phyloP scores from a whole-genome alignment of 2,329 filamentous ascomycete species.

The Sphaerulina musiva region DNA sequence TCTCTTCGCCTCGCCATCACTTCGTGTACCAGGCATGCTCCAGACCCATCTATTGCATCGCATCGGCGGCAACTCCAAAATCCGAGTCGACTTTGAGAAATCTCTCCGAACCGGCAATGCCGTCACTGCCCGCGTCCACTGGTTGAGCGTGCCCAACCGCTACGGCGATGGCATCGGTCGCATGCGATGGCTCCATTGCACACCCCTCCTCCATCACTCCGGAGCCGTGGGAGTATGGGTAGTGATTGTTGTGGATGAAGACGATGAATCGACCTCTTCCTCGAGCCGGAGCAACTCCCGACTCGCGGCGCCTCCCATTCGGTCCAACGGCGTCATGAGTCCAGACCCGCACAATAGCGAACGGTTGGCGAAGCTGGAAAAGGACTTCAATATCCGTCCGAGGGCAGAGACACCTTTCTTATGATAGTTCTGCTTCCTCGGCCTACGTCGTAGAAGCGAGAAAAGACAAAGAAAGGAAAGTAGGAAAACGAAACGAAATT shows the following conservation, averaged over 20 bases:
- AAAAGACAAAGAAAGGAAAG: too few species aligned
- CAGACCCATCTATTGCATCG: constrained; percentile 44
- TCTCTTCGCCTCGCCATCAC: constrained; percentile 44
- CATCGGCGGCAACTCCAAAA: constrained; percentile 45
- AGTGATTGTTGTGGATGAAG: constrained; percentile 54
- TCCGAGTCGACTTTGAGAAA: constrained; percentile 47
- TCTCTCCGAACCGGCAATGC: constrained; percentile 61
- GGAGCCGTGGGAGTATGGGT: constrained; percentile 70
- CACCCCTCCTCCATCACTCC: constrained; percentile 61
- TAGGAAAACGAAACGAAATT: too few species aligned
- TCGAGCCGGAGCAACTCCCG: not conserved
- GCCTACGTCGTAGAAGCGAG: too few species aligned
- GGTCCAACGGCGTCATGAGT: not conserved
- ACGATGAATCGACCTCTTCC: not conserved
- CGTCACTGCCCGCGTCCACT: constrained; percentile 67
- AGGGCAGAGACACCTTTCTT: too few species aligned
- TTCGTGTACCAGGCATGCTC: constrained; percentile 44
- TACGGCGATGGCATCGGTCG: constrained; percentile 48
- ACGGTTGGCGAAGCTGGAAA: too few species aligned
- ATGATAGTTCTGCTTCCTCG: too few species aligned
- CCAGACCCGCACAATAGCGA: not conserved
- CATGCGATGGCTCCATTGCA: constrained; percentile 71
- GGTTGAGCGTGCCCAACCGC: constrained; percentile 47
- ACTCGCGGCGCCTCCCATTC: too few species aligned
- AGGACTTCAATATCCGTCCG: too few species aligned